Percentiles rank a stretch among this genome's conserved stretches.
Conservation (phyloP, 2,329 filamentous ascomycete genomes). For the Hypoxylon sp. region DNA sequence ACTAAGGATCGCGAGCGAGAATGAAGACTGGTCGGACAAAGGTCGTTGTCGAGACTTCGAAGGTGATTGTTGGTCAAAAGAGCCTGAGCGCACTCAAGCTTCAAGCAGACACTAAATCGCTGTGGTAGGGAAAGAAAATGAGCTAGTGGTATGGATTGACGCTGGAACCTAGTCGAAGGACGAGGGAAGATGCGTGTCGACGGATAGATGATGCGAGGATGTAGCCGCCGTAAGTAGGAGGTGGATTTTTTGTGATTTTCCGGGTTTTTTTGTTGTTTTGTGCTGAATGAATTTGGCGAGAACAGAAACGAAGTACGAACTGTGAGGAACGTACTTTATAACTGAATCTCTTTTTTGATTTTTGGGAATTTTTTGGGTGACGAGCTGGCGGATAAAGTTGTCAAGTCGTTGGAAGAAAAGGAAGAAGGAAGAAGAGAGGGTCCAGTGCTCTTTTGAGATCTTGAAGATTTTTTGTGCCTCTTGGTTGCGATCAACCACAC, state of each 20-base stretch:
- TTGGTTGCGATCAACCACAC: conserved; percentile 47
- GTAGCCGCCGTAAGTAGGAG: conserved; percentile 40
- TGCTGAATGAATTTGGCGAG: conserved; percentile 63
- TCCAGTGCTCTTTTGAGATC: conserved; percentile 42
- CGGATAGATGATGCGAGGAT: conserved; percentile 27
- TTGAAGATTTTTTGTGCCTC: conserved; percentile 51
- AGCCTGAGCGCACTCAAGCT: conserved; percentile 39
- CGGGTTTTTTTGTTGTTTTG: conserved; percentile 70
- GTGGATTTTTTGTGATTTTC: conserved; percentile 64
- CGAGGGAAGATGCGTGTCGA: conserved; percentile 26
- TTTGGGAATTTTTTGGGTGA: conserved; percentile 55
- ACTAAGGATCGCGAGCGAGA: conserved; percentile 40
- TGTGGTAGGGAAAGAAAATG: conserved; percentile 28
- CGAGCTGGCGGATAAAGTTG: conserved; percentile 63
- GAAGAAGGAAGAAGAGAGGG: conserved; percentile 52
- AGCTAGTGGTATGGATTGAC: conserved; percentile 32
- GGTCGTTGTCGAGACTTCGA: conserved; percentile 41
- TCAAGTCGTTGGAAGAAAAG: conserved; percentile 60
- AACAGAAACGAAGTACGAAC: conserved; percentile 70
- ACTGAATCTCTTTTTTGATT: conserved; percentile 63
- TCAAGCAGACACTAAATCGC: conserved; percentile 29
- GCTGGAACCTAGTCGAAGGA: conserved; percentile 35
- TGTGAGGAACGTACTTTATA: conserved; percentile 62
- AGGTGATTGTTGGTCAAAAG: conserved; percentile 29
- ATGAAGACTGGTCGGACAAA: conserved; percentile 43